phyloP scores from a whole-genome alignment of 73 alveolate species.

The Paramecium primaurelia region DNA sequence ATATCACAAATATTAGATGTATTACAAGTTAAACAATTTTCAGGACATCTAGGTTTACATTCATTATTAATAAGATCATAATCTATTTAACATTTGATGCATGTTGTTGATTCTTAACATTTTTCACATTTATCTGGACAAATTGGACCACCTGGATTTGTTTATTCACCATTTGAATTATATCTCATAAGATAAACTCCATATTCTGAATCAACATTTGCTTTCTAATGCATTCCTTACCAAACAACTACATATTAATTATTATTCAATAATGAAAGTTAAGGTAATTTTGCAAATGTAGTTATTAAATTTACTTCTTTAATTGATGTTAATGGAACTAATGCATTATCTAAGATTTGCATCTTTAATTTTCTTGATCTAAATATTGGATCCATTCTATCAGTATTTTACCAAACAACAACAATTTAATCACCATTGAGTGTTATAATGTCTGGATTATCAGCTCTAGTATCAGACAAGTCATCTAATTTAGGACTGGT shows the following conservation, averaged over 20 bases:
- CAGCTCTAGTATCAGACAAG: not conserved
- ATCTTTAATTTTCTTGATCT: not conserved
- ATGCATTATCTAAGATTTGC: not conserved
- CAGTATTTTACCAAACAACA: not conserved
- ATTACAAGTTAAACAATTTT: not conserved
- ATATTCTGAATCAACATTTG: not conserved
- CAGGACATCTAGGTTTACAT: not conserved
- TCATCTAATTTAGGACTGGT: not conserved
- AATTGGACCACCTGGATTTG: not conserved
- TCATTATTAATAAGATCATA: not conserved
- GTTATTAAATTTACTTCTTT: not conserved
- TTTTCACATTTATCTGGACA: not conserved
- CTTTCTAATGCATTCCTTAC: not conserved
- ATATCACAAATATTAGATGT: not conserved
- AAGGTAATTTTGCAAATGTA: not conserved
- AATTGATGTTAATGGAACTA: not conserved
- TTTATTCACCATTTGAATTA: not conserved
- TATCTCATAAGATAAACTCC: not conserved
- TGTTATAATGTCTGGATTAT: not conserved
- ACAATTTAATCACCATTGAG: not conserved
- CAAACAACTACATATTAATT: not conserved
- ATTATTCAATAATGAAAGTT: not conserved
- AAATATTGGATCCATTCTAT: not conserved
- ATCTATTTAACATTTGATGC: not conserved
- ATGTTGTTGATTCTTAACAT: not conserved